Evolutionary conservation across 192 early-diverging fungal species (phyloP).

Genomic region (Backusella tarrabulga): DNA sequence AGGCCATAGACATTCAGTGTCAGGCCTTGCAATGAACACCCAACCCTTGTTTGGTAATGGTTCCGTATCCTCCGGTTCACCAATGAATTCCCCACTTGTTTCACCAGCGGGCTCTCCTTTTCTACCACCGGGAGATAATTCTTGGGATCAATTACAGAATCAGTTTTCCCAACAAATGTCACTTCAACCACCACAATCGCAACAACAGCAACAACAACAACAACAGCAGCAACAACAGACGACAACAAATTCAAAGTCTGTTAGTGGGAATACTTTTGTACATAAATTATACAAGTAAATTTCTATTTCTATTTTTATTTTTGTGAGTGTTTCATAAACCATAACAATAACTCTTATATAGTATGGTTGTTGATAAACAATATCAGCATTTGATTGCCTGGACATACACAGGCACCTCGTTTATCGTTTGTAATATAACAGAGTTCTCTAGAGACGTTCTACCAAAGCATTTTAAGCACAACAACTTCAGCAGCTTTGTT

Average conservation of each 20-base stretch:
- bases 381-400: constrained; percentile 89
- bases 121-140: constrained; percentile 8
- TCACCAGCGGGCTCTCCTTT: constrained; percentile 5
- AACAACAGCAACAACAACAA: neutral
- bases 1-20: neutral
- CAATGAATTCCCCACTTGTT: constrained; percentile 19
- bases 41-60: neutral
- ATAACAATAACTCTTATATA: constrained; percentile 17
- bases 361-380: constrained; percentile 84
- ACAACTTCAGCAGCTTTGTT: constrained; percentile 90
- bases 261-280: constrained; percentile 46
- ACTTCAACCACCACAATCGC: constrained; percentile 8
- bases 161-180: constrained; percentile 26
- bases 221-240: neutral
- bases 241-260: neutral
- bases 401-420: constrained; percentile 84
- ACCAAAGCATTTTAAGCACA: constrained; percentile 92
- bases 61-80: constrained; percentile 19
- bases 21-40: constrained; percentile 3
- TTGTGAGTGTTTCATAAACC: neutral
- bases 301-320: neutral
- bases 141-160: constrained; percentile 23
- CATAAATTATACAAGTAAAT: constrained; percentile 52
- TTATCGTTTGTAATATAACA: constrained; percentile 89
- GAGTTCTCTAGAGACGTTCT: constrained; percentile 86